phyloP scores from a whole-genome alignment of 2,329 filamentous ascomycete species.

The Sordariomycetes sp. region DNA sequence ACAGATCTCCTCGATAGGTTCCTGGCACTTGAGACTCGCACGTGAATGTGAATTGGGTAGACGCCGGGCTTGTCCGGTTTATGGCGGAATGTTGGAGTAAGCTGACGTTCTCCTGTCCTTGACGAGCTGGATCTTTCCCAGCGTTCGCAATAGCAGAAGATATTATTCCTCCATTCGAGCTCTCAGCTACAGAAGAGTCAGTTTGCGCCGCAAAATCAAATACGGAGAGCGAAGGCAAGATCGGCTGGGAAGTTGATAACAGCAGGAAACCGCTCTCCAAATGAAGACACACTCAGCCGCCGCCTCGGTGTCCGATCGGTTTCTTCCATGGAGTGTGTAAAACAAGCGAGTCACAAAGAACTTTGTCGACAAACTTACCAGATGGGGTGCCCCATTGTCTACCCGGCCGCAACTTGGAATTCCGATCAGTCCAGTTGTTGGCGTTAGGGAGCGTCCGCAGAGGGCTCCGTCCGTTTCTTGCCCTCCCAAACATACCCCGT shows the following conservation, averaged over 20 bases:
- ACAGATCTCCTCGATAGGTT: constrained; percentile 22
- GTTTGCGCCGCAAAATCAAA: neutral
- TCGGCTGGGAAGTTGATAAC: neutral
- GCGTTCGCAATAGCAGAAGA: constrained; percentile 86
- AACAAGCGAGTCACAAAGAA: neutral
- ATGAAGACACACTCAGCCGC: neutral
- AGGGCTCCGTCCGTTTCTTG: constrained; percentile 49
- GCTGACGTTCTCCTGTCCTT: constrained; percentile 69
- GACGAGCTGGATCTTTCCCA: constrained; percentile 53
- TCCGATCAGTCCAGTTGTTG: constrained; percentile 41
- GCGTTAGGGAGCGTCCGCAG: constrained; percentile 37
- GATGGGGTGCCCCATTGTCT: constrained; percentile 28
- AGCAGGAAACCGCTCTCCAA: neutral
- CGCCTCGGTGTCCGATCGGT: neutral
- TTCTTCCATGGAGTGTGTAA: neutral
- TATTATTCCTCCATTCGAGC: constrained; percentile 65
- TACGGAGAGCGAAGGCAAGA: neutral
- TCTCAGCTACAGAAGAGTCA: constrained; percentile 12
- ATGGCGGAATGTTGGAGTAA: constrained; percentile 54
- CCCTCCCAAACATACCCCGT: constrained; percentile 70
- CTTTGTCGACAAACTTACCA: constrained; percentile 25
- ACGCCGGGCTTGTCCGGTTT: constrained; percentile 53
- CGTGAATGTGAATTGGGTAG: constrained; percentile 92
- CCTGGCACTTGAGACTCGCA: constrained; percentile 84
- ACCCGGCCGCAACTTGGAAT: constrained; percentile 31